Evolutionary conservation across 148 eudicot species (phyloP), one percentile per base, ranked within the genome.

Genomic region (Fallopia convolvulus): DNA sequence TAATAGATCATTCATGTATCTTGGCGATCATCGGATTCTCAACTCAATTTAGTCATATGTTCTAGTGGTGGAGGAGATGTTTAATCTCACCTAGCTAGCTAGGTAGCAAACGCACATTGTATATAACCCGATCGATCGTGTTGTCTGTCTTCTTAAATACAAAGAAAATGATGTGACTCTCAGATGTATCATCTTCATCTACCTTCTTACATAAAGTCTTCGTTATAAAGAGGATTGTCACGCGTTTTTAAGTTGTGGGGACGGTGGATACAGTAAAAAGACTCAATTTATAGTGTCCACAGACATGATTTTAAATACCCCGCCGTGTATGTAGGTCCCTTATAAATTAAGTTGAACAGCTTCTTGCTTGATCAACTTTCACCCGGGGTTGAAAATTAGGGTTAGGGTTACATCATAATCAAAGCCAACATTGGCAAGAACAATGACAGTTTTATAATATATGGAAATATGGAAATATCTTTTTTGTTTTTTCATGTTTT

Each of bases 371-470:
- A 30, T 32, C n/a, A 65, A 68, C 42, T 68, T 68, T 32, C 46
- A 15, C 8, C 21, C 20, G 10, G 36, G 21, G 44, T 15, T 10
- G 5, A 68, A 46, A 68, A 17, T 6, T 36, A 68, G 46, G 72
- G 44, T 68, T 68, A 68, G 72, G 21, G 46, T 36, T 36, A 68
- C 72, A 68, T 68, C 72, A 15, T 12, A 68, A 68, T 68, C 44
- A 15, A 36, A 33, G 33, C 39, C 46, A 68, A 68, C 72, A 68
- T 33, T 68, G 44, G 20, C 42, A 68, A 39, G 1, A 36, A 17
- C 72, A 68, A 15, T 68, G 4, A 68, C 72, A 46, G 17, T 68
- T 68, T 10, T 33, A 68, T 68, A 36, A 36, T 41, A 68, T 68
- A 68, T 26, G 30, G 30, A 26, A 26, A 26, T 12, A 68, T 68